Percentiles rank a stretch among this genome's conserved stretches.
Evolutionary conservation across 768 basidiomycete species (phyloP).

Genomic region (Rhodocollybia butyracea): DNA sequence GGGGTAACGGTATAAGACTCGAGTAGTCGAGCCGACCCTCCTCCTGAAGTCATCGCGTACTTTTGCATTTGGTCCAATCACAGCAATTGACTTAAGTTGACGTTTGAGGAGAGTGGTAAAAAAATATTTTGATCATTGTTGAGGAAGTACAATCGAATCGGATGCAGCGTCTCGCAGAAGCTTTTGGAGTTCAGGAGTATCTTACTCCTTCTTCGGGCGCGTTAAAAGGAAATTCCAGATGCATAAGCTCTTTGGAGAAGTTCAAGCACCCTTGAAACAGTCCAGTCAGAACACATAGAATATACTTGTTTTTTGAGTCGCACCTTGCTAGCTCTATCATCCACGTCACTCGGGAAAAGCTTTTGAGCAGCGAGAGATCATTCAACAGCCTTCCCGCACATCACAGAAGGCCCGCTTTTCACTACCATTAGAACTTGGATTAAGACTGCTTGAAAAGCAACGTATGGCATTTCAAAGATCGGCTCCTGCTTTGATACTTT

Average conservation of each 20-base stretch:
- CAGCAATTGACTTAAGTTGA: constrained; percentile 46
- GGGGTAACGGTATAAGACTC: constrained; percentile 54
- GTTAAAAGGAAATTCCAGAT: constrained; percentile 55
- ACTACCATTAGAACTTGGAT: constrained; percentile 11
- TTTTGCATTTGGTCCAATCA: constrained; percentile 66
- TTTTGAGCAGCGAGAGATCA: constrained; percentile 42
- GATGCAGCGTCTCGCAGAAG: constrained; percentile 50
- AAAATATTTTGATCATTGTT: constrained; percentile 55
- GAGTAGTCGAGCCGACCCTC: constrained; percentile 53
- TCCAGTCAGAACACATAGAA: too few species aligned
- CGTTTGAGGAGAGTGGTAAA: constrained; percentile 40
- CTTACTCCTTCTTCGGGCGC: constrained; percentile 41
- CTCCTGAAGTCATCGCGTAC: constrained; percentile 49
- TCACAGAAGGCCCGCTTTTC: constrained; percentile 43
- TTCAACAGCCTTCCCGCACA: constrained; percentile 44
- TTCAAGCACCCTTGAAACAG: constrained; percentile 38
- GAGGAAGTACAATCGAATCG: constrained; percentile 53
- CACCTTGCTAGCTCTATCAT: constrained; percentile 35
- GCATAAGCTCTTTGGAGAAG: constrained; percentile 43
- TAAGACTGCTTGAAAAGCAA: constrained; percentile 38
- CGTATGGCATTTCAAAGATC: constrained; percentile 64
- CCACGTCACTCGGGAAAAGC: constrained; percentile 37
- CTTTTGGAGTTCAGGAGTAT: constrained; percentile 44
- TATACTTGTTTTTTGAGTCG: not conserved
- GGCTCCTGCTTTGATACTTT: constrained; percentile 57